Evolutionary conservation across 2,329 filamentous ascomycete species (phyloP).

Genomic region (Epichloe uncinata): DNA sequence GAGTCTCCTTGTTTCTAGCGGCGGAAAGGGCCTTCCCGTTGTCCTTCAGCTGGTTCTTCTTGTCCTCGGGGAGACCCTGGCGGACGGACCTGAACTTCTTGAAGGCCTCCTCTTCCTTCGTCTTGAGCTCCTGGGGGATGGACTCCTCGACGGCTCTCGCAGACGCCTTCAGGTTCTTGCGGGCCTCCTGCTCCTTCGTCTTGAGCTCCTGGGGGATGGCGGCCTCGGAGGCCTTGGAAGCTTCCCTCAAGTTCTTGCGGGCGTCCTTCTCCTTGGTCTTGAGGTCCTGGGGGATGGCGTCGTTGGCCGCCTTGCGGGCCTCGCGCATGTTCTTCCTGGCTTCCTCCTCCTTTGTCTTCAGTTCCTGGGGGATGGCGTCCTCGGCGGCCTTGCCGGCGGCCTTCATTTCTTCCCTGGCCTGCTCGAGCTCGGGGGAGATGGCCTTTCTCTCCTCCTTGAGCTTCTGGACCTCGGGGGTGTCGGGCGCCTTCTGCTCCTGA

Average conservation of each 20-base stretch:
- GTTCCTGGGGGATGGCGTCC: background rate
- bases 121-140: too few species aligned
- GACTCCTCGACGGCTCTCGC: too few species aligned
- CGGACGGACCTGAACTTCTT: background rate
- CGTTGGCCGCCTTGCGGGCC: background rate
- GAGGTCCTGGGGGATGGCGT: background rate
- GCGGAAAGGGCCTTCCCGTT: background rate
- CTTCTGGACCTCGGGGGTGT: constrained; percentile 2
- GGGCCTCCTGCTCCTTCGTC: background rate
- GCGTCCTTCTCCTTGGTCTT: background rate
- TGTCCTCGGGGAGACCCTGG: background rate
- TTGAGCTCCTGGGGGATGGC: constrained; percentile 2
- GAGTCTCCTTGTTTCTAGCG: background rate
- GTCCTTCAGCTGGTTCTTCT: background rate
- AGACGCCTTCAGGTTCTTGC: too few species aligned
- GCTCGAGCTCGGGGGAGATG: constrained; percentile 1
- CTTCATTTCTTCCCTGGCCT: background rate
- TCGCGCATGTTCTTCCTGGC: background rate
- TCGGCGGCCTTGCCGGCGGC: background rate
- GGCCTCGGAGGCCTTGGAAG: background rate
- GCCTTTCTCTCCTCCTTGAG: constrained; percentile 2
- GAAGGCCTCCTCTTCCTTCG: background rate
- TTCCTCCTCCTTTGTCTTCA: background rate
- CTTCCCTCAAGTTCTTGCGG: background rate
- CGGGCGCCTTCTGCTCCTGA: background rate